Percentiles rank a stretch among this genome's conserved stretches.
These are phyloP conservation scores for Ceratocystis lukuohia DNA, from an alignment of 2,329 filamentous ascomycete species.

Conservation along the genomic window DNA sequence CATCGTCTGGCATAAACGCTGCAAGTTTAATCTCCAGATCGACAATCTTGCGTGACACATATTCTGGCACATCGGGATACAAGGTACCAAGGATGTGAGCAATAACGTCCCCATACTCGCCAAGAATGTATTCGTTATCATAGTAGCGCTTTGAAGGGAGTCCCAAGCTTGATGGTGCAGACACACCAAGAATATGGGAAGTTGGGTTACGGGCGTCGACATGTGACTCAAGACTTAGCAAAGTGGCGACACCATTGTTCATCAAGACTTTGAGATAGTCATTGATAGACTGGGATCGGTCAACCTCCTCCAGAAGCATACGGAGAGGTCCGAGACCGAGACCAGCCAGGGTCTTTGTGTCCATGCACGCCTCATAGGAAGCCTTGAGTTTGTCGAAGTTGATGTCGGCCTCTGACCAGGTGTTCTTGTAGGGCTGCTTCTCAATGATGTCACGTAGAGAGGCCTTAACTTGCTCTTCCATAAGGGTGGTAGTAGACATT, in stretches of 20 bases:
- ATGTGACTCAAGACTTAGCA: conserved; percentile 28
- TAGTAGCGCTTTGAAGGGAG: conserved; percentile 51
- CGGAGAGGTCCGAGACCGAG: conserved; percentile 43
- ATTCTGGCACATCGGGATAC: conserved; percentile 27
- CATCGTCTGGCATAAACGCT: conserved; percentile 41
- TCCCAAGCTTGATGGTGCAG: conserved; percentile 40
- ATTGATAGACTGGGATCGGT: conserved; percentile 24
- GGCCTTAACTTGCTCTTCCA: conserved; percentile 46
- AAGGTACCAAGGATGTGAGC: conserved; percentile 24
- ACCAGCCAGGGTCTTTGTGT: conserved; percentile 43
- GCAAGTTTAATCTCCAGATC: conserved; percentile 50
- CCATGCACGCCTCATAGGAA: conserved; percentile 52
- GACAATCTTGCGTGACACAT: conserved; percentile 33
- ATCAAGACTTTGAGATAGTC: conserved; percentile 35
- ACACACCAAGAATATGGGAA: conserved; percentile 27
- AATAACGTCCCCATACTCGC: conserved; percentile 33
- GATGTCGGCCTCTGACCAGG: conserved; percentile 11
- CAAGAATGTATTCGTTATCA: conserved; percentile 38
- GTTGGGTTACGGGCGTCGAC: conserved; percentile 33
- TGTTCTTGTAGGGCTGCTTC: conserved; percentile 35
- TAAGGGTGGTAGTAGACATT: conserved; percentile 46
- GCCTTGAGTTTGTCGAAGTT: conserved; percentile 49
- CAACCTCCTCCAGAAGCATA: conserved; percentile 41
- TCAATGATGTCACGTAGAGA: conserved; percentile 51
- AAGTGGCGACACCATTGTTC: conserved; percentile 32